Conservation (phyloP, 2,329 filamentous ascomycete species). For the Pestalotiopsis sp. region DNA sequence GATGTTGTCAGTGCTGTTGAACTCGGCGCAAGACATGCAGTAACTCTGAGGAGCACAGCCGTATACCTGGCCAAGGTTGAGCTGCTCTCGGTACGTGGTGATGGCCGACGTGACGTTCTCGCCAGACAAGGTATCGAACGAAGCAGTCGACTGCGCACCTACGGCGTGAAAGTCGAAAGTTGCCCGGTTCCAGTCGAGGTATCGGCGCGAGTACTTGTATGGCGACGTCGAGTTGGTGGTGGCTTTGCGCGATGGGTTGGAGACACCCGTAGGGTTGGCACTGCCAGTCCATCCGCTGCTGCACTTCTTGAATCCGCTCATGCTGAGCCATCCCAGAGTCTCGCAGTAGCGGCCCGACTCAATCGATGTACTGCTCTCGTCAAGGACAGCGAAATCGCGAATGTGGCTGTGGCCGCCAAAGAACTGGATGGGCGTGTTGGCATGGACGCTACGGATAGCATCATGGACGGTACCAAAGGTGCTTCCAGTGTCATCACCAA, state of each 20-base stretch:
- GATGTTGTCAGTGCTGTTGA: constrained; percentile 54
- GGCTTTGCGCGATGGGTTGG: constrained; percentile 36
- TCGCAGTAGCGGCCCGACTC: constrained; percentile 67
- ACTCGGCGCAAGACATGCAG: constrained; percentile 59
- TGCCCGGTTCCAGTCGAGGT: constrained; percentile 70
- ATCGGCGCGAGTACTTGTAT: constrained; percentile 58
- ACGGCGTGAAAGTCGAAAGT: constrained; percentile 65
- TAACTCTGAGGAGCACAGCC: constrained; percentile 64
- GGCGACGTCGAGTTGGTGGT: constrained; percentile 38
- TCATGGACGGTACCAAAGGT: constrained; percentile 51
- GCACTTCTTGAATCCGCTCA: constrained; percentile 57
- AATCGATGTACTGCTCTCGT: constrained; percentile 61
- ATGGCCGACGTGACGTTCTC: constrained; percentile 50
- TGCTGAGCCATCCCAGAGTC: constrained; percentile 68
- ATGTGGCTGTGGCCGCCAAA: constrained; percentile 67
- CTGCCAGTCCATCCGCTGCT: constrained; percentile 44
- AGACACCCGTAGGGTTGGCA: constrained; percentile 9
- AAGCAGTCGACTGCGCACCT: constrained; percentile 44
- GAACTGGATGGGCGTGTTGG: constrained; percentile 62
- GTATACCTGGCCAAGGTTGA: constrained; percentile 58
- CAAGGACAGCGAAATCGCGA: constrained; percentile 66
- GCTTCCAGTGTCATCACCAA: constrained; percentile 41
- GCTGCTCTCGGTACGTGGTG: constrained; percentile 48
- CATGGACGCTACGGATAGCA: constrained; percentile 59
- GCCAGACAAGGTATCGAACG: constrained; percentile 54